Conservation (phyloP, 2,329 filamentous ascomycete species). For the Fusarium sambucinum region DNA sequence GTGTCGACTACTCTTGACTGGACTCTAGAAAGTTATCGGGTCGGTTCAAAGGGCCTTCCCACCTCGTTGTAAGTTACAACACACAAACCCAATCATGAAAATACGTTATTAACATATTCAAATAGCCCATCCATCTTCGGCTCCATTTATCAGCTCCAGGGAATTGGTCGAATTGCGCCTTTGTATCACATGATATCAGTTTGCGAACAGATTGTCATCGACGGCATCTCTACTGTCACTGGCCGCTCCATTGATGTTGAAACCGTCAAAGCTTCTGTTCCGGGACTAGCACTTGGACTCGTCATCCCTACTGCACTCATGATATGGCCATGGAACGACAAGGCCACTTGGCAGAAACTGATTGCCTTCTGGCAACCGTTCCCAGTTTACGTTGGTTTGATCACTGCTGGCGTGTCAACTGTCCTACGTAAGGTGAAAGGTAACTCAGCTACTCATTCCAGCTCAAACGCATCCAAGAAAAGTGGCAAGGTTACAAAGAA, state of each 20-base stretch:
- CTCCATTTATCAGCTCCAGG: neutral
- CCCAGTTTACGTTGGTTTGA: neutral
- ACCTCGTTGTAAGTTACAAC: constrained; percentile 2
- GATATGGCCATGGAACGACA: constrained; percentile 1
- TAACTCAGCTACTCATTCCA: rapidly evolving
- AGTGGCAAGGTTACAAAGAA: rapidly evolving
- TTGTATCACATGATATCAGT: constrained; percentile 2
- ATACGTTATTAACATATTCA: rapidly evolving
- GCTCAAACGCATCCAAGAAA: neutral
- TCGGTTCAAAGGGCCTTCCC: neutral
- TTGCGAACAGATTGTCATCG: rapidly evolving
- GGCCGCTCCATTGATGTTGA: neutral
- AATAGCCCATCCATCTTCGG: neutral
- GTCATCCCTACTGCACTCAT: neutral
- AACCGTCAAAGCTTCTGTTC: neutral
- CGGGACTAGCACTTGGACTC: neutral
- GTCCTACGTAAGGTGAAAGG: rapidly evolving
- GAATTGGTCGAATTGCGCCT: neutral
- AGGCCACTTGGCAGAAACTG: neutral
- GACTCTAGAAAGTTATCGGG: constrained; percentile 13
- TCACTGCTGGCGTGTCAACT: neutral
- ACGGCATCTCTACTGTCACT: rapidly evolving
- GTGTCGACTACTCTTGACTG: constrained; percentile 3
- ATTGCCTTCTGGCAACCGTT: constrained; percentile 8
- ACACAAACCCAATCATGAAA: rapidly evolving